These are phyloP conservation scores for Phytophthora capsici DNA, from an alignment of 352 stramenopile genomes.

Conservation along the genomic window DNA sequence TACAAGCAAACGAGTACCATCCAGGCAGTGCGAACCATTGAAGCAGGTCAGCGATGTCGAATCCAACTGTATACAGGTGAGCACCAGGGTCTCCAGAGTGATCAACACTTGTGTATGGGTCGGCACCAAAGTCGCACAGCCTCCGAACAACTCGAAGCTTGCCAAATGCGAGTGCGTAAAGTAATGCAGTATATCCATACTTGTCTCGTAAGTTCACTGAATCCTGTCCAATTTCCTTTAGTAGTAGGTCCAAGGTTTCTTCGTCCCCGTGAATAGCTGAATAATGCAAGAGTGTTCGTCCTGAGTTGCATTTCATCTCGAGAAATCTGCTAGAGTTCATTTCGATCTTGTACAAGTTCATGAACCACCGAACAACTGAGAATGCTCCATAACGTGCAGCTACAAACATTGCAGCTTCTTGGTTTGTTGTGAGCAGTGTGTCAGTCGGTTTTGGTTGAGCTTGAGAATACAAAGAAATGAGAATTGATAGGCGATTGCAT, in stretches of 20 bases:
- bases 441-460: slow-evolving; percentile 17
- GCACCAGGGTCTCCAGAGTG: slow-evolving; percentile 50
- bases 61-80: slow-evolving; percentile 57
- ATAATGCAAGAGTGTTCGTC: slow-evolving; percentile 60
- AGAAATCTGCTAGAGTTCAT: not conserved
- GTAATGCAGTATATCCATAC: slow-evolving; percentile 53
- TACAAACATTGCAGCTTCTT: slow-evolving; percentile 58
- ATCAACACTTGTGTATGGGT: slow-evolving; percentile 42
- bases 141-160: slow-evolving; percentile 37
- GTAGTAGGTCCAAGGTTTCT: slow-evolving; percentile 29
- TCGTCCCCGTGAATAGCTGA: slow-evolving; percentile 50
- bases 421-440: slow-evolving; percentile 31
- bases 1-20: slow-evolving; percentile 55
- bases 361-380: slow-evolving; percentile 59
- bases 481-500: slow-evolving; percentile 54
- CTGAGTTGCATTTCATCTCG: slow-evolving; percentile 28
- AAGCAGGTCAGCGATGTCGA: slow-evolving; percentile 52
- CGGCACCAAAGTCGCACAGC: slow-evolving; percentile 42
- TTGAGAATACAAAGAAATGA: slow-evolving; percentile 50
- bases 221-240: not conserved
- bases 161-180: slow-evolving; percentile 68
- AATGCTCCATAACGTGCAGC: slow-evolving; percentile 49
- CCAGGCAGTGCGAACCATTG: slow-evolving; percentile 67
- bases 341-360: slow-evolving; percentile 39
- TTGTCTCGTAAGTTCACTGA: slow-evolving; percentile 45